Conservation (phyloP, 2,329 filamentous ascomycete genomes). For the Monilinia fructicola region DNA sequence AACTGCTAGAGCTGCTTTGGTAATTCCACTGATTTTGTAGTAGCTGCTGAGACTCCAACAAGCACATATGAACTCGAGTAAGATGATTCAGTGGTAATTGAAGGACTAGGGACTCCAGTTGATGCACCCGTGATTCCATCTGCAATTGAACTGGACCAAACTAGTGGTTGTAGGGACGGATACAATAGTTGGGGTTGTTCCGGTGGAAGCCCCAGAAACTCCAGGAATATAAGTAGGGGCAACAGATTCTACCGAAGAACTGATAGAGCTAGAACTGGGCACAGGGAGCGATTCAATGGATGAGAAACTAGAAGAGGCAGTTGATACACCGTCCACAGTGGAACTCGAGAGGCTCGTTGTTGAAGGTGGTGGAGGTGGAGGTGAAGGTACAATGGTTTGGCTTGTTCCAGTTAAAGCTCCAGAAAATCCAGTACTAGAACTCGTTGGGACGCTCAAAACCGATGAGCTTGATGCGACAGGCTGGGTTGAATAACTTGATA, state of each 20-base stretch:
- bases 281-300: too few relatives aligned
- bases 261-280: too few relatives aligned
- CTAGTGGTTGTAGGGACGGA: neutral
- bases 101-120: neutral
- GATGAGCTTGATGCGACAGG: neutral
- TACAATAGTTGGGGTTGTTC: neutral
- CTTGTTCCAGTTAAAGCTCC: constrained; percentile 23
- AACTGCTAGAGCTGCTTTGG: neutral
- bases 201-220: neutral
- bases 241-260: too few relatives aligned
- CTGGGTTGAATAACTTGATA: neutral
- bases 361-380: constrained; percentile 7
- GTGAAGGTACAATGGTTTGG: constrained; percentile 22
- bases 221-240: neutral
- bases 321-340: neutral
- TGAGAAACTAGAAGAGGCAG: too few relatives aligned
- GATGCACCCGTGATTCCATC: too few relatives aligned
- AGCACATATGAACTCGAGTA: constrained; percentile 16
- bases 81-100: neutral
- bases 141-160: neutral
- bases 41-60: constrained; percentile 9
- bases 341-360: constrained; percentile 2
- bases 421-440: constrained; percentile 8
- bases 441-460: neutral
- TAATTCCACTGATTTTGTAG: neutral